A percentile compares a stretch with the other conserved stretches of the same genome.
phyloP scores from a whole-genome alignment of 768 basidiomycete genomes.

The Termitomyces sp. region DNA sequence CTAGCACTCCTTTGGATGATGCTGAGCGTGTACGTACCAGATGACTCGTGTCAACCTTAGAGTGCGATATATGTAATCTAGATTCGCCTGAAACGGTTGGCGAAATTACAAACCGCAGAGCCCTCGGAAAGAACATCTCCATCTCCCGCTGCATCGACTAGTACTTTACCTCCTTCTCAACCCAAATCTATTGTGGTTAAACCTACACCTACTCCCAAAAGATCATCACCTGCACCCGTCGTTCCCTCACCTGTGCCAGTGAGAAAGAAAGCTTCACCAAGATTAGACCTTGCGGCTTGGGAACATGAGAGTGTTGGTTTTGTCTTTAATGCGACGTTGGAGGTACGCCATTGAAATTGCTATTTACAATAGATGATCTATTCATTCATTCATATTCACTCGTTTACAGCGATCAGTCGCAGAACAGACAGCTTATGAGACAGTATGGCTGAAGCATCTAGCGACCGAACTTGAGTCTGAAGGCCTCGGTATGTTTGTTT shows the following conservation, averaged over 20 bases:
- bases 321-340: constrained; percentile 75
- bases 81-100: constrained; percentile 92
- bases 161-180: constrained; percentile 21
- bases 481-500: constrained; percentile 34
- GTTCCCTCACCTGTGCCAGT: constrained; percentile 26
- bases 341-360: constrained; percentile 40
- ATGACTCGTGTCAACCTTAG: background rate
- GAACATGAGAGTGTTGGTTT: constrained; percentile 62
- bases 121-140: constrained; percentile 27
- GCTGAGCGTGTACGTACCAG: constrained; percentile 63
- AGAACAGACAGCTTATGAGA: constrained; percentile 47
- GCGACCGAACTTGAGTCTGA: constrained; percentile 64
- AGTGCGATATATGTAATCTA: constrained; percentile 22
- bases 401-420: constrained; percentile 16
- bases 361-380: background rate
- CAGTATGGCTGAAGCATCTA: constrained; percentile 81
- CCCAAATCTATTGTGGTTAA: constrained; percentile 26
- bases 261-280: constrained; percentile 47
- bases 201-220: constrained; percentile 29
- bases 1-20: constrained; percentile 59
- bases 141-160: constrained; percentile 30
- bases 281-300: constrained; percentile 61
- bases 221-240: constrained; percentile 24
- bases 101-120: constrained; percentile 59
- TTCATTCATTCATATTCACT: background rate